A percentile compares a stretch with the other conserved stretches of the same genome.
Conservation (phyloP, 176 grass and related monocot genomes). For the Avena atlantica region DNA sequence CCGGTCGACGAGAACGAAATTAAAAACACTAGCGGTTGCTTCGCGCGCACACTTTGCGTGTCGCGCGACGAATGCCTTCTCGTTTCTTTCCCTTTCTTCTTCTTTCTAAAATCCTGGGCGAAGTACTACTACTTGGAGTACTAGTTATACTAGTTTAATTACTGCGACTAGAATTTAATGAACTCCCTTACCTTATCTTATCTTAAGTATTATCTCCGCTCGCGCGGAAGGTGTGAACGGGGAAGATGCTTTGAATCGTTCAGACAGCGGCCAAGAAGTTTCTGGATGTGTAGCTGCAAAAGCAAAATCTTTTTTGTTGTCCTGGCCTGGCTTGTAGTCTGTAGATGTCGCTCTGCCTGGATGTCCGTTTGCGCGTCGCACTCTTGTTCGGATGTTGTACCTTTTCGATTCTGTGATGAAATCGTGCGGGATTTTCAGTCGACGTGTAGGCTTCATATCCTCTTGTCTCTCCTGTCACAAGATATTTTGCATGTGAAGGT, state of each 20-base stretch:
- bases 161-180: constrained; percentile 42
- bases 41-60: constrained; percentile 27
- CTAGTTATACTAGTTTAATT: constrained; percentile 31
- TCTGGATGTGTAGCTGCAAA: neutral
- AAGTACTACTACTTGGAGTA: neutral
- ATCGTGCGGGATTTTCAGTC: constrained; percentile 8
- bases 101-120: neutral
- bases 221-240: constrained; percentile 47
- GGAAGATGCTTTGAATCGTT: constrained; percentile 49
- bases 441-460: neutral
- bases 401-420: constrained; percentile 36
- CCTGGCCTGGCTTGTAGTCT: neutral
- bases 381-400: constrained; percentile 31
- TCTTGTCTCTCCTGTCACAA: neutral
- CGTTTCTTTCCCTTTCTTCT: neutral
- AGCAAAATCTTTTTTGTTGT: neutral
- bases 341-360: neutral
- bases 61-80: constrained; percentile 32
- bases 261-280: constrained; percentile 31
- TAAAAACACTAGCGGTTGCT: constrained; percentile 1
- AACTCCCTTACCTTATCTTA: neutral
- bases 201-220: neutral
- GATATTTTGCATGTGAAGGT: constrained; percentile 22
- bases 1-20: neutral
- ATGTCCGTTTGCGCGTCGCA: constrained; percentile 32